Base-by-base conservation (phyloP, 2,329 filamentous ascomycete genomes). In the Exophiala phaeomuriformis region DNA sequence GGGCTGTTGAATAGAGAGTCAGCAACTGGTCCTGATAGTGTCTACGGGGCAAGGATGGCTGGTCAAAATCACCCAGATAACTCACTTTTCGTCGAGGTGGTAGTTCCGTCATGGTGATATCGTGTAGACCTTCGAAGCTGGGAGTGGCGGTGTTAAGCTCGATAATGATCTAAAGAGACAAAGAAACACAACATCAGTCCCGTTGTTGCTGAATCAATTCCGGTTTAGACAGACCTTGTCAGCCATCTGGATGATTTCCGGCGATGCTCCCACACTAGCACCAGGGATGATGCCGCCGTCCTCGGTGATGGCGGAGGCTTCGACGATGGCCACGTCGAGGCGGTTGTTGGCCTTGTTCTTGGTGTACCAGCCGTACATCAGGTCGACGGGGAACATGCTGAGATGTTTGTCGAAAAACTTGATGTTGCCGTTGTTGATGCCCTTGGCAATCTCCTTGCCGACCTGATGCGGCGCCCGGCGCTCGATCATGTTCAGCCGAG, bases 401-500 rank as follows among this genome's bases (percentile, higher is more conserved):
- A 95, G 70, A 74, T 95, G 89, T 75, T 95, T 95, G 70, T 95
- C 89, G 68, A 94, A 95, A 72, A 95, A 95, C 59, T 91, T 83
- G 72, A 95, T 95, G 62, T 85, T 79, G 41, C 89, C 89, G 63
- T 85, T 83, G 70, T 95, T 95, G 73, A 95, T 94, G 6, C 89
- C 89, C 75, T 88, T 91, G 56, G 89, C 82, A 61, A 95, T 95
- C 55, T 86, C 80, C 71, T 94, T 95, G 67, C 89, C 89, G 56
- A 95, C 89, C 68, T 95, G 89, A 72, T 95, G 89, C 52, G 89
- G 89, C 63, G 82, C 81, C 52, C 89, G 81, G 53, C 88, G 79
- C 73, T 91, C 85, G 64, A 95, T 95, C 89, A 95, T 95, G 72
- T 95, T 85, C 59, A 91, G 75, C 3, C 75, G 71, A n/a, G 90